Evolutionary conservation across 768 basidiomycete genomes (phyloP).

Genomic region (Leucogyrophana mollusca): DNA sequence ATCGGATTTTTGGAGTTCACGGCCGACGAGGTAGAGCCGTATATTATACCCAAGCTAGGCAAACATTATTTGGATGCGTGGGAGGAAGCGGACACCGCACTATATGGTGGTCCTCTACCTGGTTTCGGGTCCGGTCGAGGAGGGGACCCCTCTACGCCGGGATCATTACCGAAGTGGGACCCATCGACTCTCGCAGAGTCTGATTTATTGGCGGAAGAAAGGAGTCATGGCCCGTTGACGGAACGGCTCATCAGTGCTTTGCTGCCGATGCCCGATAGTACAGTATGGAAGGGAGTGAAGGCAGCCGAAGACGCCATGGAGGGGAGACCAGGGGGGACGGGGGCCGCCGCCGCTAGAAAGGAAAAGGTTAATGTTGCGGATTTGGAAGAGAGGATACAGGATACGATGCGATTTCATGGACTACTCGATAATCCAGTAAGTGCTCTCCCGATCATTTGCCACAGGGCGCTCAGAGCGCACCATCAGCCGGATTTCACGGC

Average conservation of each 20-base stretch:
- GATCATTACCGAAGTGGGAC: constrained; percentile 69
- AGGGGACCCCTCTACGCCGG: constrained; percentile 14
- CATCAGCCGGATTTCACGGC: constrained; percentile 69
- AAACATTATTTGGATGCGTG: constrained; percentile 86
- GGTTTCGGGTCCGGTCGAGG: constrained; percentile 39
- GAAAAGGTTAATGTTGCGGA: constrained; percentile 80
- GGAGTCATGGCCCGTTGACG: constrained; percentile 84
- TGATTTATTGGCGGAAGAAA: constrained; percentile 69
- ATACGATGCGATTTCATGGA: constrained; percentile 77
- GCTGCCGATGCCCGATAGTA: constrained; percentile 63
- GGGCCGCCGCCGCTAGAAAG: constrained; percentile 69
- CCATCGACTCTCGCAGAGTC: constrained; percentile 76
- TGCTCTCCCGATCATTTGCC: constrained; percentile 14
- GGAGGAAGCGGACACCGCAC: constrained; percentile 83
- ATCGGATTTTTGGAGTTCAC: constrained; percentile 89
- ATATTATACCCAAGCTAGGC: constrained; percentile 81
- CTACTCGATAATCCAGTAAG: constrained; percentile 69
- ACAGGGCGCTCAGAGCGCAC: constrained; percentile 12
- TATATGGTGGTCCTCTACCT: constrained; percentile 42
- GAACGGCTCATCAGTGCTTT: constrained; percentile 80
- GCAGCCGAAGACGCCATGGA: constrained; percentile 86
- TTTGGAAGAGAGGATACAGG: constrained; percentile 70
- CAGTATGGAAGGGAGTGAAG: constrained; percentile 74
- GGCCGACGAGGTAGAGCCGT: constrained; percentile 89
- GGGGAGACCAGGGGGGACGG: constrained; percentile 76